These are phyloP conservation scores for Xylaria grammica DNA, from an alignment of 495 filamentous ascomycete species.

Conservation along the genomic window DNA sequence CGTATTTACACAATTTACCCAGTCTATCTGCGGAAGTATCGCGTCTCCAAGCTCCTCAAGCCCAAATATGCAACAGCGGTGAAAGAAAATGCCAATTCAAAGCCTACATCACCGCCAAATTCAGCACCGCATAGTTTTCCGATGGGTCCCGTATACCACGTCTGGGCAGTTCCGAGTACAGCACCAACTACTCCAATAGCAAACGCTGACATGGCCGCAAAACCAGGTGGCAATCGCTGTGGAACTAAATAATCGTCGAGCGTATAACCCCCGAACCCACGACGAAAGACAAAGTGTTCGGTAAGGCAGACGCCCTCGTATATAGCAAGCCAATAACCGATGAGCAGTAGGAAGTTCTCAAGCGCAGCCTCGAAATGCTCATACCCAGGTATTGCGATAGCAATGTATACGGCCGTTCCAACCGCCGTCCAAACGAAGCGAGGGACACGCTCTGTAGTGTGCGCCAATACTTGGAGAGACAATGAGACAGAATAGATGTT, in stretches of 20 bases:
- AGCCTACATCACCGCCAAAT: constrained; percentile 75
- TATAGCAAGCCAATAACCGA: constrained; percentile 85
- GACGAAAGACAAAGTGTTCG: constrained; percentile 81
- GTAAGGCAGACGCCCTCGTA: constrained; percentile 73
- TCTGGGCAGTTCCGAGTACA: constrained; percentile 76
- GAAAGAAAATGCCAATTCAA: constrained; percentile 71
- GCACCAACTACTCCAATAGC: constrained; percentile 73
- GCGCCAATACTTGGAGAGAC: constrained; percentile 72
- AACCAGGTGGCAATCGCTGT: constrained; percentile 68
- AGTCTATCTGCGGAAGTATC: constrained; percentile 53
- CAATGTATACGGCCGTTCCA: constrained; percentile 71
- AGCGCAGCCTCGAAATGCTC: constrained; percentile 71
- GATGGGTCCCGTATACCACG: constrained; percentile 77
- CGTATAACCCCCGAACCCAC: constrained; percentile 64
- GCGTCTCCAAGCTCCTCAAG: constrained; percentile 60
- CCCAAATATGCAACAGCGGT: constrained; percentile 49
- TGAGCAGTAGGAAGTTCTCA: constrained; percentile 79
- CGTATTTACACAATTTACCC: neutral
- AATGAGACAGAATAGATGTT: constrained; percentile 85
- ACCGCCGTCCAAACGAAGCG: constrained; percentile 78
- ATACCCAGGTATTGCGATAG: constrained; percentile 80
- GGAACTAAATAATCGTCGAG: constrained; percentile 65
- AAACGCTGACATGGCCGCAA: constrained; percentile 72
- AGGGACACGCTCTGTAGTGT: constrained; percentile 69
- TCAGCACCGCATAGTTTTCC: constrained; percentile 63